A percentile compares a stretch with the other conserved stretches of the same genome.
phyloP scores from a whole-genome alignment of 2,329 filamentous ascomycete genomes.

The Colletotrichum sp. region DNA sequence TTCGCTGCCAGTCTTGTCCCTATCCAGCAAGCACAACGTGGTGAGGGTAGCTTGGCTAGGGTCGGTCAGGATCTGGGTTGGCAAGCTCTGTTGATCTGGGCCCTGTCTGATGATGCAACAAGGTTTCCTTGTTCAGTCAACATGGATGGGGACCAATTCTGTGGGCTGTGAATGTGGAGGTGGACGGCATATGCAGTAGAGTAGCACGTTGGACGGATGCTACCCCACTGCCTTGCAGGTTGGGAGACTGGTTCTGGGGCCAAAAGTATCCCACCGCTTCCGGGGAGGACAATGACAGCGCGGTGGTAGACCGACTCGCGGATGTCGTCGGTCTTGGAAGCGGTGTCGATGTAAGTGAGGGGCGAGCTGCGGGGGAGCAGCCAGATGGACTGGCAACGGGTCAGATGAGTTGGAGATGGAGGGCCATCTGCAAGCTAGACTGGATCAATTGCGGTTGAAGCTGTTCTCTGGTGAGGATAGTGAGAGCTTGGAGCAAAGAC shows the following conservation, averaged over 20 bases:
- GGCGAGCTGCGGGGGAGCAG: neutral
- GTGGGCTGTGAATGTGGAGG: neutral
- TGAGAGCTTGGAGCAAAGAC: neutral
- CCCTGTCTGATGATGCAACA: constrained; percentile 15
- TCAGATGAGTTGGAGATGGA: constrained; percentile 1
- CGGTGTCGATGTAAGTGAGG: neutral
- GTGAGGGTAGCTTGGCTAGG: neutral
- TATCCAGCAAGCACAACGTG: neutral
- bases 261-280: neutral
- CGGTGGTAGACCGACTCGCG: neutral
- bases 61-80: neutral
- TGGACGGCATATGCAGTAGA: neutral
- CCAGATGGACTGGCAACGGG: neutral
- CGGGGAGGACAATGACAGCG: neutral
- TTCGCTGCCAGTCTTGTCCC: neutral
- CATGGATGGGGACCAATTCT: neutral
- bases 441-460: neutral
- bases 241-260: neutral
- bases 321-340: neutral
- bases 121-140: constrained; percentile 1
- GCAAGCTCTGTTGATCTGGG: constrained; percentile 1
- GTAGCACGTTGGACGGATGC: neutral
- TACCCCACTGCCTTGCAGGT: neutral
- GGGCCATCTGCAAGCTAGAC: neutral
- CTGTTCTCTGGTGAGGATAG: neutral